Base-by-base conservation (phyloP, 225 moss, liverwort and hornwort genomes). In the Lunularia cruciata region DNA sequence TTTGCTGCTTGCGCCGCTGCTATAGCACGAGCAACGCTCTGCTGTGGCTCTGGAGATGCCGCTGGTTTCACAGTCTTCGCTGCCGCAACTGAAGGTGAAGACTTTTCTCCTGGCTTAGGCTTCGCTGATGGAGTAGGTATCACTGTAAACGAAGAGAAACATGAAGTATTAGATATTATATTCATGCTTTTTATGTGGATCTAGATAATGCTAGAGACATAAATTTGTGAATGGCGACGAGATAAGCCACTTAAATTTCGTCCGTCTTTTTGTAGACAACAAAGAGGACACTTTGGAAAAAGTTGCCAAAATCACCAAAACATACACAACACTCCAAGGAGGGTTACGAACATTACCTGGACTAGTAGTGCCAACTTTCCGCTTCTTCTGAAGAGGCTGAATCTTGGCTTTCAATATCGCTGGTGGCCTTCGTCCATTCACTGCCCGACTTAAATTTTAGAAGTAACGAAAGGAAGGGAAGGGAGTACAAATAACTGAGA, bases 371-470 rank as follows among this genome's bases (percentile, higher is more conserved):
- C 37, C 63, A 49, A 83, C 75, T 83, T 88, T 95, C 69, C 78
- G 54, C 78, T 90, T 95, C 84, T 92, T 92, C 69, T 48, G 85
- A 69, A 90, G 90, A 53, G 92, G 95, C 80, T 88, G 86, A 76
- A 85, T 81, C 81, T 95, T 95, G 34, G 77, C 60, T 78, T 92
- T 95, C 19, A 83, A 36, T 40, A 51, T 42, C 37, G 71, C 60
- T 27, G 79, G 85, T 61, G 85, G 79, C 67, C 95, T 88, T 79
- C 95, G 88, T 66, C 90, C 87, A 76, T 80, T 73, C 32, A 71
- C 92, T 95, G 85, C 39, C 69, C 69, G n/a, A n/a, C n/a, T n/a
- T n/a, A n/a, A n/a, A n/a, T n/a, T n/a, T n/a, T n/a, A n/a, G n/a
- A n/a, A n/a, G n/a, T n/a, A n/a, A n/a, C n/a, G n/a, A n/a, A n/a